These are phyloP conservation scores for Oidiodendron maius DNA, from an alignment of 495 filamentous ascomycete genomes.

Conservation along the genomic window DNA sequence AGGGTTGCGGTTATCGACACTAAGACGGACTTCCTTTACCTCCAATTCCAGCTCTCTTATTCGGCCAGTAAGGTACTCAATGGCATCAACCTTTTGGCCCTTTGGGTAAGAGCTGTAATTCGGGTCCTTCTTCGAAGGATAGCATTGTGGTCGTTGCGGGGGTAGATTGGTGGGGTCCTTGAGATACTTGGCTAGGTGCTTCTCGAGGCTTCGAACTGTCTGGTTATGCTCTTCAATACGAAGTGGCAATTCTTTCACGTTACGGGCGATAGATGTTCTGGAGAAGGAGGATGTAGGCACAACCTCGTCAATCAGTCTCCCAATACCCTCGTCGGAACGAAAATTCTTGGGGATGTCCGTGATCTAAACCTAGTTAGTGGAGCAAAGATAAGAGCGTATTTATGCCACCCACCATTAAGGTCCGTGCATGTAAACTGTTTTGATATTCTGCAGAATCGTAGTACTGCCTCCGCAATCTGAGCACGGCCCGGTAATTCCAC, in stretches of 20 bases:
- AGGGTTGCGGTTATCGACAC: slow-evolving; percentile 78
- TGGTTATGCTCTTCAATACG: slow-evolving; percentile 81
- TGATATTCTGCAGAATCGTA: slow-evolving; percentile 88
- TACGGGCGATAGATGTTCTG: slow-evolving; percentile 77
- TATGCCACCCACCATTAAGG: slow-evolving; percentile 62
- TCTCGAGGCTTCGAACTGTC: slow-evolving; percentile 75
- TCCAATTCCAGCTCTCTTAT: slow-evolving; percentile 77
- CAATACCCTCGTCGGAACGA: slow-evolving; percentile 79
- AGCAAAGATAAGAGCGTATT: background rate
- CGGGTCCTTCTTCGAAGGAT: slow-evolving; percentile 66
- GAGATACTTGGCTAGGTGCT: slow-evolving; percentile 79
- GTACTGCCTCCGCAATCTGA: slow-evolving; percentile 65
- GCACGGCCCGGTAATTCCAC: slow-evolving; percentile 77
- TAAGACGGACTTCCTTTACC: slow-evolving; percentile 74
- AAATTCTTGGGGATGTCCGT: slow-evolving; percentile 74
- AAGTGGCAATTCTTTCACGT: slow-evolving; percentile 79
- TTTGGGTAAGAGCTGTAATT: slow-evolving; percentile 49
- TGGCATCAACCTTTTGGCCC: slow-evolving; percentile 80
- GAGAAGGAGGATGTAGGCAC: slow-evolving; percentile 72
- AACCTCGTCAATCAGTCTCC: slow-evolving; percentile 68
- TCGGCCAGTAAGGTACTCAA: slow-evolving; percentile 83
- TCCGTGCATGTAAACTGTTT: slow-evolving; percentile 79
- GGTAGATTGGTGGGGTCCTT: slow-evolving; percentile 81
- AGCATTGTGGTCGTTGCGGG: slow-evolving; percentile 68
- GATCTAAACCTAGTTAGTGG: slow-evolving; percentile 42